These are phyloP conservation scores for Termitomyces eurrhizus DNA, from an alignment of 768 basidiomycete genomes.

Conservation along the genomic window DNA sequence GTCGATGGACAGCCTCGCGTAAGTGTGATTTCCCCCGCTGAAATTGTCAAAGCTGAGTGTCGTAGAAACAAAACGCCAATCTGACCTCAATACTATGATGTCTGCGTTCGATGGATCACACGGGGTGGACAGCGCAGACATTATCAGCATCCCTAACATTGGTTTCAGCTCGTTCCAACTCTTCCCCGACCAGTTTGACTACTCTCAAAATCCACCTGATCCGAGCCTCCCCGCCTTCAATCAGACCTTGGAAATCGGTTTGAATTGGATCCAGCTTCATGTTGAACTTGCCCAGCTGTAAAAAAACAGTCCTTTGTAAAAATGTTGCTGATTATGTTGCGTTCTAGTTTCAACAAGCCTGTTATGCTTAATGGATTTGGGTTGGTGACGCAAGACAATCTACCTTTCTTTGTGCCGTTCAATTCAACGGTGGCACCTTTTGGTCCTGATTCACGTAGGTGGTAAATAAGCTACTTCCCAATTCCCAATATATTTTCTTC, in stretches of 20 bases:
- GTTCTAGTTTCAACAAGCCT: constrained; percentile 51
- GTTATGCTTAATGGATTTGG: constrained; percentile 52
- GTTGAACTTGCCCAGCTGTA: constrained; percentile 41
- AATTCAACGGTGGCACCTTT: constrained; percentile 45
- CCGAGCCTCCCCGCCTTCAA: constrained; percentile 48
- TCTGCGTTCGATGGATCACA: constrained; percentile 57
- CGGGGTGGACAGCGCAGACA: constrained; percentile 67
- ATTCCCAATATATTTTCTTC: neutral
- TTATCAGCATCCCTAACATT: constrained; percentile 51
- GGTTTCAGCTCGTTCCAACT: constrained; percentile 58
- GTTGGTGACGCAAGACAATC: constrained; percentile 54
- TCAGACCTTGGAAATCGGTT: constrained; percentile 46
- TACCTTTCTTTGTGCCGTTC: constrained; percentile 58
- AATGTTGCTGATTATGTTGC: neutral
- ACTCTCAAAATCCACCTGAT: constrained; percentile 36
- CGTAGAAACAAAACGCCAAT: constrained; percentile 46
- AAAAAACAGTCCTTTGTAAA: constrained; percentile 10
- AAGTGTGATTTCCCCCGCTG: constrained; percentile 14
- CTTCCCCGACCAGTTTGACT: constrained; percentile 66
- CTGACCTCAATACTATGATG: constrained; percentile 34
- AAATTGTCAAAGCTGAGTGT: neutral
- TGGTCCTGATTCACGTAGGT: constrained; percentile 27
- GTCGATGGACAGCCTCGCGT: constrained; percentile 58
- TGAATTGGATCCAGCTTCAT: constrained; percentile 54
- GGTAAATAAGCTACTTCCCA: neutral